Evolutionary conservation across 2,329 filamentous ascomycete genomes (phyloP), one percentile per base, ranked within the genome.

Genomic region (Coniochaeta sp.): DNA sequence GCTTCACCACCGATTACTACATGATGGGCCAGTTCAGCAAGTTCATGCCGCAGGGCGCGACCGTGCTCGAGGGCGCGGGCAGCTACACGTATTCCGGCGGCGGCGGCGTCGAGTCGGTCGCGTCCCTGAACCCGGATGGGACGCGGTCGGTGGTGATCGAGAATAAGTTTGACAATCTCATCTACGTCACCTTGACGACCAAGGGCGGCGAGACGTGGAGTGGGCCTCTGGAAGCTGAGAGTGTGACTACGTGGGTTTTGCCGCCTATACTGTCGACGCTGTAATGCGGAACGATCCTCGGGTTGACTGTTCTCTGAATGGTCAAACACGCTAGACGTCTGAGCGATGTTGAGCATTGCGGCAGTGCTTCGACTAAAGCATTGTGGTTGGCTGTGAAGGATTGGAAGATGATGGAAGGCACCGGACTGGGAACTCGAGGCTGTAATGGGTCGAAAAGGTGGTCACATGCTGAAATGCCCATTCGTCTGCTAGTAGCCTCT

Each of bases 21-120:
- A 80, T 81, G 74, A 71, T 83, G 62, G 80, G 77, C 1, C 81
- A 83, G 67, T 81, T 80, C 67, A 76, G 73, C 66, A 74, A 71
- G 62, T 81, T 77, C 66, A 79, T 81, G 60, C 75, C 76, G 17
- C 71, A 72, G 40, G 78, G 78, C 52, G 77, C 77, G 0, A 72
- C 69, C 4, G 72, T 79, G 22, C 68, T 81, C 4, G 67, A 63
- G 61, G 77, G 76, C 10, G 73, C 68, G 0, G 78, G 79, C 2
- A 79, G 77, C 65, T 77, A 75, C 59, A 74, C 74, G 26, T 79
- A 76, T 61, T 65, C 65, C 10, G 70, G 71, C 58, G 72, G 72
- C 60, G 65, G 69, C 1, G 75, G 74, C 14, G 57, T 81, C 52
- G 73, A 80, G 69, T 74, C 73, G 14, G 75, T 81, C n/a, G 77